Conservation (phyloP, 768 basidiomycete genomes). For the Epithele typhae region DNA sequence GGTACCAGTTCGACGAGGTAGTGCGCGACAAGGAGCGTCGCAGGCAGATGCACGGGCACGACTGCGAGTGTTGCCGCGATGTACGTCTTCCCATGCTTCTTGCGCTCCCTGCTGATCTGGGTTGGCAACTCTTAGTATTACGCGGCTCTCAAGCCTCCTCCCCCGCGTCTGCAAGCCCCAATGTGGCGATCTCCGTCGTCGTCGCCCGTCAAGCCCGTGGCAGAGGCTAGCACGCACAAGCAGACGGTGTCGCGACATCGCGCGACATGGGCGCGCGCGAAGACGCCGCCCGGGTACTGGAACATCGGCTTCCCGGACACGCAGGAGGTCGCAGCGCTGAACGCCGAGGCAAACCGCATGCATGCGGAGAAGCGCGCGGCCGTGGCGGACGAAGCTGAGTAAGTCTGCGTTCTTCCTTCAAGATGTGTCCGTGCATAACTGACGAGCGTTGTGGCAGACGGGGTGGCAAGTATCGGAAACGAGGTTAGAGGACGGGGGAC, state of each 20-base stretch:
- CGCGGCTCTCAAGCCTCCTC: conserved; percentile 68
- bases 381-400: conserved; percentile 58
- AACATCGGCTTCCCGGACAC: conserved; percentile 87
- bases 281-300: conserved; percentile 87
- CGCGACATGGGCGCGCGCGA: conserved; percentile 62
- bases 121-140: conserved; percentile 58
- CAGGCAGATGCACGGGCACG: conserved; percentile 62
- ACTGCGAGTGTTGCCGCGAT: conserved; percentile 80
- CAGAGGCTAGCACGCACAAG: conserved; percentile 47
- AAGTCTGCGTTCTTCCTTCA: conserved; percentile 21
- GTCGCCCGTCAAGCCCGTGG: conserved; percentile 16
- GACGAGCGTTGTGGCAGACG: conserved; percentile 1
- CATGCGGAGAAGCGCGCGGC: conserved; percentile 56
- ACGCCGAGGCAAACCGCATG: conserved; percentile 68
- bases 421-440: not conserved
- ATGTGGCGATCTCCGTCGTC: conserved; percentile 61
- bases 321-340: conserved; percentile 75
- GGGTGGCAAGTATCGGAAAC: conserved; percentile 14
- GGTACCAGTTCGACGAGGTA: conserved; percentile 72
- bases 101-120: not conserved
- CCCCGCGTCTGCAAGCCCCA: conserved; percentile 58
- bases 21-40: conserved; percentile 65
- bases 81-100: conserved; percentile 37
- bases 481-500: conserved; percentile 2
- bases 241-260: conserved; percentile 70